phyloP scores from a whole-genome alignment of 441 rosid species.

The Adansonia grandidieri region DNA sequence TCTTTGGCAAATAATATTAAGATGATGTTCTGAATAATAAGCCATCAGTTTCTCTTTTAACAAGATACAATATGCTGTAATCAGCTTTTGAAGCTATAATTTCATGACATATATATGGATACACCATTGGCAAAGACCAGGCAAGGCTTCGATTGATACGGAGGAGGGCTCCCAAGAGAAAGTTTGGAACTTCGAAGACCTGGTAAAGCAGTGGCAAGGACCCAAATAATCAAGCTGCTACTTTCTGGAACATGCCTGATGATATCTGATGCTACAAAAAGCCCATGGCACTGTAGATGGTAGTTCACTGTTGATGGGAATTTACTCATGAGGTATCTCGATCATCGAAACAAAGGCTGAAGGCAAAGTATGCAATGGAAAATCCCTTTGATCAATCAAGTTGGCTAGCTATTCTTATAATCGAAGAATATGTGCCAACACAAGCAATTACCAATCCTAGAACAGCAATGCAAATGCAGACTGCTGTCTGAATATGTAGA shows the following conservation, averaged over 20 bases:
- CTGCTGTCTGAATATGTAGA: conserved; percentile 44
- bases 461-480: conserved; percentile 50
- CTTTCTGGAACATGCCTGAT: not conserved
- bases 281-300: not conserved
- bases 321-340: conserved; percentile 1
- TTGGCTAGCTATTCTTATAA: conserved; percentile 50
- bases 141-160: too few relatives aligned
- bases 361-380: not conserved
- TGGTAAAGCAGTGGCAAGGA: not conserved
- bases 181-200: not conserved
- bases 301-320: not conserved
- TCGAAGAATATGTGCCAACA: conserved; percentile 70
- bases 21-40: not conserved
- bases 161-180: not conserved
- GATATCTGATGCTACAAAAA: not conserved
- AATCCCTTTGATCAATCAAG: conserved; percentile 31
- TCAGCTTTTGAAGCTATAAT: not conserved
- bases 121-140: too few relatives aligned
- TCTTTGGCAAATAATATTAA: not conserved
- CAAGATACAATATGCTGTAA: not conserved
- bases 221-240: not conserved
- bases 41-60: not conserved
- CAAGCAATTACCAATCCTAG: conserved; percentile 57
- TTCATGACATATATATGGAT: too few relatives aligned
- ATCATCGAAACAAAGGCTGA: not conserved